phyloP scores from a whole-genome alignment of 495 filamentous ascomycete species.

The Thozetella sp. region DNA sequence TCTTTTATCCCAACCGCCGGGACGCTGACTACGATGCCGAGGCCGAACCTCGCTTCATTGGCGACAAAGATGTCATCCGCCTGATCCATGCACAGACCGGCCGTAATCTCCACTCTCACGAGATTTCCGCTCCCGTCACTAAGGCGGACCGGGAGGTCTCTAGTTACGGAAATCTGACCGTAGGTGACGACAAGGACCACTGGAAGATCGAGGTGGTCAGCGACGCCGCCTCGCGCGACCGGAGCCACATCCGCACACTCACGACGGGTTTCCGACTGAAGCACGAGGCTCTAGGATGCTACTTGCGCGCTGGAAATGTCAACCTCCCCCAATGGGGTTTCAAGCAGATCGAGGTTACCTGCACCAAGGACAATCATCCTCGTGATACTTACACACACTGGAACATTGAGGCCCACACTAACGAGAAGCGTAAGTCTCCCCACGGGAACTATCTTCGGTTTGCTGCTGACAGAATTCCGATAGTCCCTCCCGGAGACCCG shows the following conservation, averaged over 20 bases:
- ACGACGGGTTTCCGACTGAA: constrained; percentile 91
- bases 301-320: constrained; percentile 91
- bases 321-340: constrained; percentile 99
- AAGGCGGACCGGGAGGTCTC: constrained; percentile 94
- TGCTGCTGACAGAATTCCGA: constrained; percentile 17
- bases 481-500: constrained; percentile 89
- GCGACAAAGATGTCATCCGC: constrained; percentile 77
- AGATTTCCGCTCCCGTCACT: constrained; percentile 82
- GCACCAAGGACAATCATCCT: constrained; percentile 90
- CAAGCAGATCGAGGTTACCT: constrained; percentile 98
- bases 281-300: constrained; percentile 84
- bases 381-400: constrained; percentile 95
- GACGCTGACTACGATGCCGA: constrained; percentile 73
- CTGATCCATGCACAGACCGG: constrained; percentile 95
- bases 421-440: constrained; percentile 90
- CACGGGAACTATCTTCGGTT: not conserved
- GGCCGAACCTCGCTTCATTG: constrained; percentile 69
- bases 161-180: constrained; percentile 92
- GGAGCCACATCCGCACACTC: constrained; percentile 84
- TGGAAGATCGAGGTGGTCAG: constrained; percentile 92
- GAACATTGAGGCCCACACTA: constrained; percentile 95
- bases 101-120: constrained; percentile 93
- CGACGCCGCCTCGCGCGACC: constrained; percentile 84
- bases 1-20: constrained; percentile 89
- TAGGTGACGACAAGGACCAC: constrained; percentile 98